These are phyloP conservation scores for Torulaspora globosa DNA, from an alignment of 1,139 yeast genomes.

Conservation along the genomic window DNA sequence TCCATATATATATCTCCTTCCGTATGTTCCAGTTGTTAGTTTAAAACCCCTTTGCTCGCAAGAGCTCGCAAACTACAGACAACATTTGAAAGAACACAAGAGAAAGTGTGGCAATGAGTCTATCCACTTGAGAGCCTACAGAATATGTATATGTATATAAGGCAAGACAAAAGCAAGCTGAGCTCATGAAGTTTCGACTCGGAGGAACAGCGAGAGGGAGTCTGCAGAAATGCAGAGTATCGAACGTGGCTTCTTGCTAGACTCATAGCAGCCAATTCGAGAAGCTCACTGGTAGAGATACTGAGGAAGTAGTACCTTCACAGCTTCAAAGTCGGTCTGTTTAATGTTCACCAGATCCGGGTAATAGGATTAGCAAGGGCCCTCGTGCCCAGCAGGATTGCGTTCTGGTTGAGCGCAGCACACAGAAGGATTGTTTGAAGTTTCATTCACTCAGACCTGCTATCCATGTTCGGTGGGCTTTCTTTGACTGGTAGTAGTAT, in stretches of 20 bases:
- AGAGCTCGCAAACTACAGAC: not conserved
- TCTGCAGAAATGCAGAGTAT: no score
- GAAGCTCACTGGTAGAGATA: no score
- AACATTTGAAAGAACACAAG: not conserved
- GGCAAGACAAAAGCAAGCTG: not conserved
- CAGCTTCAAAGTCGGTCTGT: not conserved
- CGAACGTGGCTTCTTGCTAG: no score
- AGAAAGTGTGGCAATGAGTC: no score
- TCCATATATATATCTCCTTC: not conserved
- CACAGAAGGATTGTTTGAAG: conserved; percentile 1
- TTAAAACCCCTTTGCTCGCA: not conserved
- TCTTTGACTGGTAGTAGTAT: no score
- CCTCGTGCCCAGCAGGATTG: not conserved
- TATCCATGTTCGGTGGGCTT: not conserved
- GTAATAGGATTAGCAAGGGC: not conserved
- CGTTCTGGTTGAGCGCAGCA: conserved; percentile 1
- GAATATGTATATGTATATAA: not conserved
- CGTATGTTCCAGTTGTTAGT: not conserved
- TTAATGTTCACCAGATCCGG: conserved; percentile 2
- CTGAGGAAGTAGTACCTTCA: no score
- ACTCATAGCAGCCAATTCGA: no score
- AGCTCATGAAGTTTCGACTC: no score
- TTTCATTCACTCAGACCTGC: not conserved
- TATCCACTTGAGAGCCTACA: no score
- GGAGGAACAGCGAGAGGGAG: no score